Percentiles rank a stretch among this genome's conserved stretches.
Conservation (phyloP, 306 rosid genomes). For the Gastrolobium villosum region DNA sequence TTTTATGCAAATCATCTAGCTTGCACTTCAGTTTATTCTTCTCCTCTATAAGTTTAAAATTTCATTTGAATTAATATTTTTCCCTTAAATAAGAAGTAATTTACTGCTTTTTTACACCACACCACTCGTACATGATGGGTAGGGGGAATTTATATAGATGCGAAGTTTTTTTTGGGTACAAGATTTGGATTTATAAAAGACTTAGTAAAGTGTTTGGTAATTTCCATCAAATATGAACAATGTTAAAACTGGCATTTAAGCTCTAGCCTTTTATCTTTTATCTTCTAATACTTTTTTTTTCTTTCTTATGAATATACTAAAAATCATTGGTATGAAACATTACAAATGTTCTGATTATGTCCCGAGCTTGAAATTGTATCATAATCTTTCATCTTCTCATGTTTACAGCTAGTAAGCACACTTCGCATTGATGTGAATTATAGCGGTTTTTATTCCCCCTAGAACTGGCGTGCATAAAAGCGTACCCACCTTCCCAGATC, state of each 20-base stretch:
- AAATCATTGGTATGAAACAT: not conserved
- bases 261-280: not conserved
- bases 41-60: too few relatives aligned
- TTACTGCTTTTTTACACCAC: too few relatives aligned
- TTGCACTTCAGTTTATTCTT: too few relatives aligned
- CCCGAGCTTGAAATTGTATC: not conserved
- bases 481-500: not conserved
- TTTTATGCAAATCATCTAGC: too few relatives aligned
- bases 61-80: too few relatives aligned
- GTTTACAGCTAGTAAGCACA: not conserved
- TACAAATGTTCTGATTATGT: not conserved
- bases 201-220: not conserved
- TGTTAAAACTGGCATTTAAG: not conserved
- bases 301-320: not conserved
- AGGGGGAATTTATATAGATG: too few relatives aligned
- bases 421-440: not conserved
- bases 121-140: too few relatives aligned
- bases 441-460: not conserved
- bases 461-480: conserved; percentile 40
- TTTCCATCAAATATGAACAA: not conserved
- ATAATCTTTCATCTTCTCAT: not conserved
- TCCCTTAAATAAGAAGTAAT: too few relatives aligned
- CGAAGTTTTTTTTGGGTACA: too few relatives aligned
- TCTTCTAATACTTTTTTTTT: not conserved
- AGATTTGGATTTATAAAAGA: not conserved